phyloP scores from a whole-genome alignment of 2,329 filamentous ascomycete species.

The Alternaria ethzedia region DNA sequence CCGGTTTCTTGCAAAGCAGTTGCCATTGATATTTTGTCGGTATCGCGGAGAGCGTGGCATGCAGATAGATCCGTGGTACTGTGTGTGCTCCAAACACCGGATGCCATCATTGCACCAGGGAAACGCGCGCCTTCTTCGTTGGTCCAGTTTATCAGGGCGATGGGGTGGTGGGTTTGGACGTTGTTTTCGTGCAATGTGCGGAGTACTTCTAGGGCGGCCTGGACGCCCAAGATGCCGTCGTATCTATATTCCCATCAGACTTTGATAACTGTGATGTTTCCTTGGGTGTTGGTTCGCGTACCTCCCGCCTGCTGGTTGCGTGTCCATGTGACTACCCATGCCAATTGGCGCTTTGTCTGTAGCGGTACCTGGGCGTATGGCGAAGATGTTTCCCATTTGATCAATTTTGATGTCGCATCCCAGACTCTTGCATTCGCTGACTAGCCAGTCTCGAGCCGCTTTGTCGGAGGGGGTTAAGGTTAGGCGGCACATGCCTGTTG shows the following conservation, averaged over 20 bases:
- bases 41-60: constrained; percentile 44
- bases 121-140: constrained; percentile 83
- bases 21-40: constrained; percentile 61
- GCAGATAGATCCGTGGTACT: constrained; percentile 50
- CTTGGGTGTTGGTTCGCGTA: neutral
- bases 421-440: constrained; percentile 31
- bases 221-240: constrained; percentile 76
- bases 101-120: constrained; percentile 73
- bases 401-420: constrained; percentile 44
- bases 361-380: constrained; percentile 31
- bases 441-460: constrained; percentile 38
- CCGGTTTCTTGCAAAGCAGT: constrained; percentile 39
- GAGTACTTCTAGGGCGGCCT: constrained; percentile 59
- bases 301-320: constrained; percentile 52
- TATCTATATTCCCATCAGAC: constrained; percentile 55
- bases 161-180: constrained; percentile 60
- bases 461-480: constrained; percentile 56
- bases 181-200: constrained; percentile 45
- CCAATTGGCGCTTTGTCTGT: constrained; percentile 58
- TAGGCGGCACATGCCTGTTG: constrained; percentile 76
- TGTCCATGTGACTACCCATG: constrained; percentile 59
- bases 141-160: constrained; percentile 79
- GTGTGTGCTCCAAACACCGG: constrained; percentile 71
- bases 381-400: constrained; percentile 46
- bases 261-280: rapidly evolving